These are phyloP conservation scores for Fusarium nygamai DNA, from an alignment of 2,329 filamentous ascomycete genomes.

Conservation along the genomic window DNA sequence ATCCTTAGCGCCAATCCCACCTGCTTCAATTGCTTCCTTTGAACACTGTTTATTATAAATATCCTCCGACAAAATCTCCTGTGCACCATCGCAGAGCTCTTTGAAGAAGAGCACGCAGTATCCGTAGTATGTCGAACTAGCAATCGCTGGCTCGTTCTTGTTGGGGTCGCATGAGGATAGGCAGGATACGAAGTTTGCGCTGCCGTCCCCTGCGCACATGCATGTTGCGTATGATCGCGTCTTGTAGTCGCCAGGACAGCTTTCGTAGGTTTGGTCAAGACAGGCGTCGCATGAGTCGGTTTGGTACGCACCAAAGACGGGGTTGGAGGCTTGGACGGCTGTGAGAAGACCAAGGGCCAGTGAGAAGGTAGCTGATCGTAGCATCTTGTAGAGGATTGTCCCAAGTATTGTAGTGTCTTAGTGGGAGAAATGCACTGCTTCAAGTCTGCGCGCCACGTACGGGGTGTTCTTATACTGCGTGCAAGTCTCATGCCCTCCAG, in stretches of 20 bases:
- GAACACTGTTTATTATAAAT: background rate
- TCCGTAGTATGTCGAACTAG: background rate
- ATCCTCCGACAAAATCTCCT: background rate
- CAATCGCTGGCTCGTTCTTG: background rate
- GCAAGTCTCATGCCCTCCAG: background rate
- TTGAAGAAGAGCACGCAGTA: background rate
- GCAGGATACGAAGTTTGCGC: background rate
- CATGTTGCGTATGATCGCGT: background rate
- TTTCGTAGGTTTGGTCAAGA: background rate
- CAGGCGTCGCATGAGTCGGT: background rate
- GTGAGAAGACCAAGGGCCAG: background rate
- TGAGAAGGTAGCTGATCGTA: background rate
- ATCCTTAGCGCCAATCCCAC: background rate
- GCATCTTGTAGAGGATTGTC: background rate
- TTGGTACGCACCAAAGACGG: background rate
- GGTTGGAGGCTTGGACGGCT: background rate
- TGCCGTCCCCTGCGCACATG: background rate
- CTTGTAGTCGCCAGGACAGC: background rate
- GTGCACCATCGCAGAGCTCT: background rate
- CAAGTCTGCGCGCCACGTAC: too few species aligned
- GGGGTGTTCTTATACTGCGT: background rate
- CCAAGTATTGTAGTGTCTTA: rapidly evolving
- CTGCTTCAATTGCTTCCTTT: background rate
- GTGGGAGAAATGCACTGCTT: background rate
- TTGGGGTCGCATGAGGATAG: background rate